These are phyloP conservation scores for Penicillium psychrofluorescens DNA, from an alignment of 495 filamentous ascomycete species.

Conservation along the genomic window DNA sequence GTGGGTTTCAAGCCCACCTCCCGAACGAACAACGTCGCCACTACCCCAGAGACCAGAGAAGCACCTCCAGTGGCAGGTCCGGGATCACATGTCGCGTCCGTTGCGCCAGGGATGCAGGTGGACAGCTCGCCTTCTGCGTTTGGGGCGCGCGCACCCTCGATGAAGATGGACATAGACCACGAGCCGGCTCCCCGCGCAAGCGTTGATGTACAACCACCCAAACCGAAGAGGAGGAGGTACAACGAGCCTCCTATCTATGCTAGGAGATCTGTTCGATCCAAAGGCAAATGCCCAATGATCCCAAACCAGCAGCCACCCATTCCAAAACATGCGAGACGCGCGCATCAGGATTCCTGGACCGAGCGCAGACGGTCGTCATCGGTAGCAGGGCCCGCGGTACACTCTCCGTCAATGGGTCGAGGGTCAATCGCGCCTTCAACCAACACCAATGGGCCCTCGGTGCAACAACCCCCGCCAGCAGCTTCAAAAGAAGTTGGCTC, in stretches of 20 bases:
- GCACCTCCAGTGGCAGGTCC: neutral
- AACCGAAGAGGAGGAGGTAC: constrained; percentile 31
- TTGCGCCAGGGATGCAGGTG: constrained; percentile 13
- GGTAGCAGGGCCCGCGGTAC: constrained; percentile 8
- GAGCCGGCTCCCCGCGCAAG: constrained; percentile 6
- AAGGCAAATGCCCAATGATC: constrained; percentile 31
- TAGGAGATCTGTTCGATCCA: constrained; percentile 28
- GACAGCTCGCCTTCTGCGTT: constrained; percentile 24
- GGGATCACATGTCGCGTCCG: constrained; percentile 11
- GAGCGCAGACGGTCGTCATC: constrained; percentile 19
- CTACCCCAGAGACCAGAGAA: constrained; percentile 17
- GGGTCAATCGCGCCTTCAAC: constrained; percentile 9
- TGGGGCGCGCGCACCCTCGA: constrained; percentile 7
- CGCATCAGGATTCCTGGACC: constrained; percentile 17
- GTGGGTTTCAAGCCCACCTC: constrained; percentile 38
- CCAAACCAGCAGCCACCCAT: constrained; percentile 26
- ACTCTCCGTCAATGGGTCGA: constrained; percentile 13
- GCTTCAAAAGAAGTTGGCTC: constrained; percentile 14
- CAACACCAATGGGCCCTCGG: constrained; percentile 5
- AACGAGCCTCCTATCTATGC: constrained; percentile 43
- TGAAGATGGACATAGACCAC: constrained; percentile 20
- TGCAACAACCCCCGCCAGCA: constrained; percentile 4
- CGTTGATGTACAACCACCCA: constrained; percentile 20
- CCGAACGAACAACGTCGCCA: constrained; percentile 23
- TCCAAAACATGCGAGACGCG: constrained; percentile 24